Base-by-base conservation (phyloP, 1,139 yeast species). In the Yamadazyma triangularis region DNA sequence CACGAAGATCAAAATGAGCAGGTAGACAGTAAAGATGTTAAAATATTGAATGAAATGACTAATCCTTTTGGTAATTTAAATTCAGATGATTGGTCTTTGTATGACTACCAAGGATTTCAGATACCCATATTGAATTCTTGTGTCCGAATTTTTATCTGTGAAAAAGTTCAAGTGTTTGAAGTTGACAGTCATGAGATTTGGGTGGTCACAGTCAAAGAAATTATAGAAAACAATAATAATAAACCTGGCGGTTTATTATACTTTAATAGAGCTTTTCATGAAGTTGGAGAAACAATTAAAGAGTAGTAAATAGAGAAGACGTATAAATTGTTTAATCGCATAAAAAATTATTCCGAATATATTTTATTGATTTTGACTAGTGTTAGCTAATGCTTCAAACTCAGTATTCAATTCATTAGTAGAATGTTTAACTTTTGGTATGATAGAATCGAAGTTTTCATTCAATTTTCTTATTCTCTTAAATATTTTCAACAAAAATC, bases 131-230 rank as follows among this genome's bases (percentile, higher is more conserved):
- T 87, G 28, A 61, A 61, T 10, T 64, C 70, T 22, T 73, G 84
- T 13, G 87, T 79, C 41, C 60, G 78, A 18, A 74, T 80, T 1
- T 58, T 87, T 34, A 70, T 85, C 11, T 86, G 95, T 50, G 61
- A 71, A 35, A 73, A 76, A 27, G 58, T 59, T 25, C 58, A 68
- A 23, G 76, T 73, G 6, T 66, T 84, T 33, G 56, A 56, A 13
- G 77, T 87, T 0, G 87, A 81, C 36, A 85, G 81, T 44, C 96
- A 88, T 54, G 95, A 87, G 51, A 78, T 88, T 2, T 87, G 96
- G 95, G 77, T 85, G 3, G 93, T 84, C 3, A 66, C 70, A 35
- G 85, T 82, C 2, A 51, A 68, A 23, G 79, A 79, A 30, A 70
- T 79, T 4, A 33, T 72, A 35, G 40, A 41, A 4, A 45, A 47